A percentile compares a stretch with the other conserved stretches of the same genome.
Conservation (phyloP, 305 asterid genomes). For the Fraxinus dipetala region DNA sequence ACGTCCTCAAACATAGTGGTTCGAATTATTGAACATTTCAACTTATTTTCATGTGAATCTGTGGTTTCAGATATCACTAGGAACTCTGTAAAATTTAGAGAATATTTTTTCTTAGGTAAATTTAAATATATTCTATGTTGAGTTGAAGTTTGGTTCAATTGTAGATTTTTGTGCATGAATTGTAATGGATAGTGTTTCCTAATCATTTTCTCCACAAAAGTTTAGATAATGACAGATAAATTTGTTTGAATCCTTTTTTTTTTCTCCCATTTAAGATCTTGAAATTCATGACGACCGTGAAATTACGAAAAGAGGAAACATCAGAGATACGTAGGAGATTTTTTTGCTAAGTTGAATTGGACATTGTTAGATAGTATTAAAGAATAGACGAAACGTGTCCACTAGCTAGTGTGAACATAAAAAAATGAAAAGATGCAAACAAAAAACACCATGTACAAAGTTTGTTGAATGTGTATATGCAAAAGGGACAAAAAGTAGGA, state of each 20-base stretch:
- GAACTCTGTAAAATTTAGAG: conserved; percentile 19
- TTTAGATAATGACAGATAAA: not conserved
- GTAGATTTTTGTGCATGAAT: conserved; percentile 28
- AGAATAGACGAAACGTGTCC: not conserved
- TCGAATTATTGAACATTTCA: not conserved
- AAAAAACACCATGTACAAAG: not conserved
- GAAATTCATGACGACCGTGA: not conserved
- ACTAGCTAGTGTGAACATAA: too few species aligned
- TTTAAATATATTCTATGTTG: conserved; percentile 17
- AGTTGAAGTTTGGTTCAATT: not conserved
- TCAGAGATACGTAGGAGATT: not conserved
- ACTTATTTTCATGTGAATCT: not conserved
- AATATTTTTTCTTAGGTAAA: conserved; percentile 31
- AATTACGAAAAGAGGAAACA: not conserved
- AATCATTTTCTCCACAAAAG: not conserved
- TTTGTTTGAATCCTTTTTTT: not conserved
- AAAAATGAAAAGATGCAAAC: not conserved
- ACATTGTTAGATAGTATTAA: not conserved
- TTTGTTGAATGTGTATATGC: not conserved
- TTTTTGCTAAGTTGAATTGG: not conserved
- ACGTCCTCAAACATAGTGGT: not conserved
- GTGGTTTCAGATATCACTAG: conserved; percentile 8
- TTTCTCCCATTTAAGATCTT: not conserved
- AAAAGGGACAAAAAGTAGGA: not conserved
- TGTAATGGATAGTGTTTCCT: not conserved